Percentiles rank a stretch among this genome's conserved stretches.
phyloP scores from a whole-genome alignment of 805 yeast genomes.

The Saccharomycopsis synnaedendra region DNA sequence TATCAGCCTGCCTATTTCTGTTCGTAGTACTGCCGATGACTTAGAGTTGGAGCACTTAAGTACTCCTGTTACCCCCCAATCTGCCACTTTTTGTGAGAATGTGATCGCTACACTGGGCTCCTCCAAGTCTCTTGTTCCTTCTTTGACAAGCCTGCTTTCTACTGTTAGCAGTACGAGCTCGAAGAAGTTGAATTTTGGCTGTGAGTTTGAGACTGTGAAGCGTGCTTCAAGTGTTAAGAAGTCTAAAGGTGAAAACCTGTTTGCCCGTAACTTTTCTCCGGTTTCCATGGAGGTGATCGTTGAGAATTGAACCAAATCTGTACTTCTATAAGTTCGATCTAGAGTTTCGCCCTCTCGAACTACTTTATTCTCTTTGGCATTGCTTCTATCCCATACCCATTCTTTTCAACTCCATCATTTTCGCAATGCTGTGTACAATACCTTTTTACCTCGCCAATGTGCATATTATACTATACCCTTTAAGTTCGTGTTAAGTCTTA shows the following conservation, averaged over 20 bases:
- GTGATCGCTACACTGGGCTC: neutral
- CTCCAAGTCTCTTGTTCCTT: neutral
- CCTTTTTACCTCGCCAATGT: too few relatives aligned
- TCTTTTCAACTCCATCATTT: too few relatives aligned
- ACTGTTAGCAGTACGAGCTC: neutral
- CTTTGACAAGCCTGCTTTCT: constrained; percentile 1
- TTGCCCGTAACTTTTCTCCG: neutral
- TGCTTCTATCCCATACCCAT: too few relatives aligned
- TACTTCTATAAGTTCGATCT: too few relatives aligned
- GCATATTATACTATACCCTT: too few relatives aligned
- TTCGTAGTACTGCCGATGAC: constrained; percentile 9
- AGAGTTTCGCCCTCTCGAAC: too few relatives aligned
- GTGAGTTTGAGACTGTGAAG: neutral
- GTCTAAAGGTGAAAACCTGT: neutral
- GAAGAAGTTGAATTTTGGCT: constrained; percentile 2
- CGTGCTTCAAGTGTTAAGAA: neutral
- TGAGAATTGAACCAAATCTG: neutral
- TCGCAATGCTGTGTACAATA: too few relatives aligned
- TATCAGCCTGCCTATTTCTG: constrained; percentile 1
- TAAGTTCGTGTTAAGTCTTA: too few relatives aligned
- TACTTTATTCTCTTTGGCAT: too few relatives aligned
- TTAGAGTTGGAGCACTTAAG: neutral
- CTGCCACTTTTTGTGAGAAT: neutral
- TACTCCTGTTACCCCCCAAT: constrained; percentile 6
- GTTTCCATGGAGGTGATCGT: constrained; percentile 9